Evolutionary conservation across 805 yeast species (phyloP), one percentile per base, ranked within the genome.

Genomic region (Candida jianshihensis): DNA sequence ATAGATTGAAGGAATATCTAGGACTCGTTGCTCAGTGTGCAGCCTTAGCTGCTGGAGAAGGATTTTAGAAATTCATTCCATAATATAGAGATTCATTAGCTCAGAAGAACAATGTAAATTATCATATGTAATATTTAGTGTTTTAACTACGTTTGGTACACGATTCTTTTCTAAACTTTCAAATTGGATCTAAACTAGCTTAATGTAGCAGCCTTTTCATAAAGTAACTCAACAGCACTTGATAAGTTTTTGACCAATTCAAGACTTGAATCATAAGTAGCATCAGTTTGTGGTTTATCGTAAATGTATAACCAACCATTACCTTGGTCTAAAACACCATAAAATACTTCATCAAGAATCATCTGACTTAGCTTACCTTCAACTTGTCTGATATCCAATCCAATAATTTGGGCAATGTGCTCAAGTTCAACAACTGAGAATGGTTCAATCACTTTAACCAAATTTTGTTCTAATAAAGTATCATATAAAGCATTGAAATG

Each of bases 311-410:
- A 71, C 96, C 97, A 92, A 8, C 98, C 98, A 57, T 89, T 89
- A 32, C 97, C 97, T 66, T 92, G 99, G 60, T 92, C 98, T 48
- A 92, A 70, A 26, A 92, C 97, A 33, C 98, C 99, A 55, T 80
- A 83, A 51, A 92, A 87, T n/a, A 88, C 84, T 53, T 86, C 82
- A 61, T 92, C 98, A 51, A 92, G 71, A 49, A 92, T 90, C 97
- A 92, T 90, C 61, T 90, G 97, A 33, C 94, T 80, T 45, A 92
- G 70, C 60, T 92, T 92, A 16, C 94, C 94, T 63, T 92, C 99
- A 22, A 92, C 87, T 56, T 87, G 94, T 44, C 78, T 81, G 32
- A 78, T 68, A 46, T 88, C 90, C 43, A 94, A 73, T 6, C 96
- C 97, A 40, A 94, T 85, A 51, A 84, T 76, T 49, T 82, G 74